These are phyloP conservation scores for Symbiodinium pilosum DNA, from an alignment of 73 alveolate species.

Conservation along the genomic window DNA sequence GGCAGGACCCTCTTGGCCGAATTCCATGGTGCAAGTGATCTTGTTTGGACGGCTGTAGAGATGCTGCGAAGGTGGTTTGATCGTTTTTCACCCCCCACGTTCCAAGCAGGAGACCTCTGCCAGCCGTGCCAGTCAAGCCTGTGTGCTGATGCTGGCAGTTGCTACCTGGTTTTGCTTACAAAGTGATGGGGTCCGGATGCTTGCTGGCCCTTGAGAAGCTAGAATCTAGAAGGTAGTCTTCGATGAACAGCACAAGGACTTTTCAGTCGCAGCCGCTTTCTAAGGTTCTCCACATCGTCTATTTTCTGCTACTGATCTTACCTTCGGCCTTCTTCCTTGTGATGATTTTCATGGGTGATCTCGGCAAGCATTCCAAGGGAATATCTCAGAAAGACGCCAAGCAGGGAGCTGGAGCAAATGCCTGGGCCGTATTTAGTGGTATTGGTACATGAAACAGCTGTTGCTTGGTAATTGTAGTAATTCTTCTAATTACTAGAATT, in stretches of 20 bases:
- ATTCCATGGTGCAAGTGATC: no score
- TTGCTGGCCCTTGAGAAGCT: not conserved
- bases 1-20: no score
- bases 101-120: not conserved
- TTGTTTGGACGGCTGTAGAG: no score
- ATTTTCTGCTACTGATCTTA: not conserved
- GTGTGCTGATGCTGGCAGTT: slow-evolving; percentile 46
- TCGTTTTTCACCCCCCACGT: no score
- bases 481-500: no score
- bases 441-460: not conserved
- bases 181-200: not conserved
- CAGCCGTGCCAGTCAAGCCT: slow-evolving; percentile 39
- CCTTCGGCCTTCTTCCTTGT: not conserved
- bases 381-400: no score
- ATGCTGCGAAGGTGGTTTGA: no score
- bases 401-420: no score
- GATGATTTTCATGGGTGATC: not conserved
- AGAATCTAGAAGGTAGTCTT: no score
- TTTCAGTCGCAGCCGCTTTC: not conserved
- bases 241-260: no score
- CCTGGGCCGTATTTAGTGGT: no score
- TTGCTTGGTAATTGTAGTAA: not conserved
- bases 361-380: not conserved
- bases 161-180: not conserved
- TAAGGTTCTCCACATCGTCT: not conserved